phyloP scores from a whole-genome alignment of 768 basidiomycete species.

The Panellus pusillus region DNA sequence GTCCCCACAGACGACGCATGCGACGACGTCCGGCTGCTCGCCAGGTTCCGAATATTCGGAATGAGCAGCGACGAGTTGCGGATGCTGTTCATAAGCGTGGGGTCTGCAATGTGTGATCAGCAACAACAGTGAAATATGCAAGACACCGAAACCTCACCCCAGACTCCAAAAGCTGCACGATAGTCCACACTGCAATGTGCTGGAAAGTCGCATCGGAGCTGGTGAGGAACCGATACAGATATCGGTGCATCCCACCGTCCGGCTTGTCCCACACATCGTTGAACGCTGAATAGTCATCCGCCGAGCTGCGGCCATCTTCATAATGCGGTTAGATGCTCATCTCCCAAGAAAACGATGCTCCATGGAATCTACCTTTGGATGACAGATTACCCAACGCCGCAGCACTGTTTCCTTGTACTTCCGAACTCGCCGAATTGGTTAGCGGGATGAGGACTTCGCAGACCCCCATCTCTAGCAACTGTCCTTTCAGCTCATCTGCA shows the following conservation, averaged over 20 bases:
- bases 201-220: constrained; percentile 97
- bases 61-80: constrained; percentile 79
- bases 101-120: constrained; percentile 50
- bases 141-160: constrained; percentile 53
- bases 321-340: constrained; percentile 7
- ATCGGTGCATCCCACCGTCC: constrained; percentile 94
- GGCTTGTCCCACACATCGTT: constrained; percentile 98
- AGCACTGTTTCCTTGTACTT: constrained; percentile 98
- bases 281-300: constrained; percentile 94
- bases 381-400: constrained; percentile 97
- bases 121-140: background rate
- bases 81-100: constrained; percentile 87
- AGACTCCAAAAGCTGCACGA: constrained; percentile 96
- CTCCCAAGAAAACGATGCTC: background rate
- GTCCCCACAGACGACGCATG: constrained; percentile 75
- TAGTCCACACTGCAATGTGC: constrained; percentile 99
- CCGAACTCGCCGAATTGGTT: constrained; percentile 93
- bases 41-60: constrained; percentile 83
- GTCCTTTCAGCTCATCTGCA: constrained; percentile 93
- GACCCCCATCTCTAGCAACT: constrained; percentile 96
- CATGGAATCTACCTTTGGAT: constrained; percentile 64
- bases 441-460: constrained; percentile 96
- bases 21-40: constrained; percentile 67
- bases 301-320: constrained; percentile 70
- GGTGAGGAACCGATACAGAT: constrained; percentile 90